These are phyloP conservation scores for Dictyostelium brefeldianum DNA, from an alignment of 78 protist genomes.

Conservation along the genomic window DNA sequence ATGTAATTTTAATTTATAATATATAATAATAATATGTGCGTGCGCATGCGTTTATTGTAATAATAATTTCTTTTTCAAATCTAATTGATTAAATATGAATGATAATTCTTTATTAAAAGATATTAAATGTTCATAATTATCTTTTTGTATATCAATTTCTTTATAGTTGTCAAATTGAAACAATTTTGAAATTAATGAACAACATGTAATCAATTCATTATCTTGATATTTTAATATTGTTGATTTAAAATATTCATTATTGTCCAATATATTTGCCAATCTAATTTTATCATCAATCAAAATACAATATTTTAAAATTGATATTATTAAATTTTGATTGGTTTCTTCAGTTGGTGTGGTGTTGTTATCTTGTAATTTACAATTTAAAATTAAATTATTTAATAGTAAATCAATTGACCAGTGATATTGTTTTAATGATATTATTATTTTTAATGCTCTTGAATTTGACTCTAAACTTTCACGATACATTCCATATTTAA, in stretches of 20 bases:
- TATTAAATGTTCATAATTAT: slow-evolving; percentile 40
- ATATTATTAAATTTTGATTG: not conserved
- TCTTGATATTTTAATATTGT: not conserved
- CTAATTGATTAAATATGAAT: slow-evolving; percentile 26
- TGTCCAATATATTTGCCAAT: not conserved
- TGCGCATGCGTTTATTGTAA: no score
- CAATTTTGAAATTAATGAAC: not conserved
- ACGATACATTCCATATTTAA: not conserved
- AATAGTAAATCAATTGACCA: slow-evolving; percentile 3
- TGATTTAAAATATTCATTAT: not conserved
- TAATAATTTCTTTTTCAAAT: slow-evolving; percentile 6
- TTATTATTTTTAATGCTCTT: slow-evolving; percentile 22
- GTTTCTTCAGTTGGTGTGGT: not conserved
- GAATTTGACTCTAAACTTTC: not conserved
- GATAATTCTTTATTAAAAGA: slow-evolving; percentile 12
- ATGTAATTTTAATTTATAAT: not conserved
- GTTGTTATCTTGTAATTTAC: not conserved
- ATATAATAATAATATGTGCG: no score
- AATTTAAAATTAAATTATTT: not conserved
- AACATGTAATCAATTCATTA: not conserved
- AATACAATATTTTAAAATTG: not conserved
- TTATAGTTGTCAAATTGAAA: not conserved
- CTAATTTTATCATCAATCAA: slow-evolving; percentile 14
- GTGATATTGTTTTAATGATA: slow-evolving; percentile 15
- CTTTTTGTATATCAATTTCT: slow-evolving; percentile 17